Evolutionary conservation across 2,329 filamentous ascomycete species (phyloP).

Genomic region (Aspergillus intermedius): DNA sequence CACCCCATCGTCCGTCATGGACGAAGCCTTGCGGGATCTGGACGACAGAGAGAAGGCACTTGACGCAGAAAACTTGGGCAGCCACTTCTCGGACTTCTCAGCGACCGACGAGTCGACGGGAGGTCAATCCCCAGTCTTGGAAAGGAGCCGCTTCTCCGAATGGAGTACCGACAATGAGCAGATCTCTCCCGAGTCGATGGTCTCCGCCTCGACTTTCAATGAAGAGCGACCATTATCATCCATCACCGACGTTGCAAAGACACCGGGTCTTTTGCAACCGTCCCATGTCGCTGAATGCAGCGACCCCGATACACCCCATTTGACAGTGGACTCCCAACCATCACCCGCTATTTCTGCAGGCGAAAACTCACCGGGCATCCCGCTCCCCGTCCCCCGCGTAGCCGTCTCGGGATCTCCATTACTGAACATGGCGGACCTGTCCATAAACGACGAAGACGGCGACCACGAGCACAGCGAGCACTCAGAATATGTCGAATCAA

Average conservation of each 20-base stretch:
- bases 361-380: conserved; percentile 20
- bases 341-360: conserved; percentile 23
- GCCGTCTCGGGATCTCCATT: conserved; percentile 21
- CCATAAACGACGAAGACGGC: conserved; percentile 26
- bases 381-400: conserved; percentile 19
- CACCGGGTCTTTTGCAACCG: neutral
- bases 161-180: conserved; percentile 35
- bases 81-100: conserved; percentile 39
- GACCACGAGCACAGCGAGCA: too few species aligned
- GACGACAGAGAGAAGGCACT: conserved; percentile 26
- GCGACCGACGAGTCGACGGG: conserved; percentile 25
- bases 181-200: conserved; percentile 31
- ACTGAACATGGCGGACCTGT: conserved; percentile 25
- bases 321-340: conserved; percentile 25
- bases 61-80: conserved; percentile 29
- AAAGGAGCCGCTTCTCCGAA: conserved; percentile 35
- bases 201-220: conserved; percentile 29
- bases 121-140: conserved; percentile 20
- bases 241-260: conserved; percentile 7
- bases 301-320: conserved; percentile 33
- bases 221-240: conserved; percentile 13
- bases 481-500: conserved; percentile 19
- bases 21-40: conserved; percentile 32
- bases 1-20: conserved; percentile 41
- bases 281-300: conserved; percentile 1